phyloP scores from a whole-genome alignment of 1,284 basidiomycete genomes.

The Coniophora puteana region DNA sequence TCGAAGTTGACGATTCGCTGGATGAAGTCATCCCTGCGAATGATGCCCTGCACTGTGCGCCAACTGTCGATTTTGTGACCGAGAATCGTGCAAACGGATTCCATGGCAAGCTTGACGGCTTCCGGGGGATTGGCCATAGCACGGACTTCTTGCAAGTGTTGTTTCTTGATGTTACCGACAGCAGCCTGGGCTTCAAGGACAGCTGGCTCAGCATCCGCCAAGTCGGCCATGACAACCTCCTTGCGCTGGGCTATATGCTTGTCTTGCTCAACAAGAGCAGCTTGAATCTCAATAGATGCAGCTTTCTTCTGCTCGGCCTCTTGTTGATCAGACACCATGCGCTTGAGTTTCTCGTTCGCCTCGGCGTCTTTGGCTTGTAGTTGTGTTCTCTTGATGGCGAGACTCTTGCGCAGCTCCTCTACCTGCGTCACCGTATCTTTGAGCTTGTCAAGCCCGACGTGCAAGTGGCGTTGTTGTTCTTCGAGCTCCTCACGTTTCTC shows the following conservation, averaged over 20 bases:
- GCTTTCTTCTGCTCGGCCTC: conserved; percentile 98
- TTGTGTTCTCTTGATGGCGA: conserved; percentile 92
- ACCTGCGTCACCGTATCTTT: conserved; percentile 95
- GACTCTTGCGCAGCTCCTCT: conserved; percentile 92
- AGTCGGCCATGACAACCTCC: conserved; percentile 89
- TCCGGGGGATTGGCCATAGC: conserved; percentile 99
- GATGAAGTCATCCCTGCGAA: conserved; percentile 98
- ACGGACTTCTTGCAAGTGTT: conserved; percentile 96
- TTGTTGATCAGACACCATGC: conserved; percentile 98
- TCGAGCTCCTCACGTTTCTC: conserved; percentile 99
- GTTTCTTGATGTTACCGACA: conserved; percentile 96
- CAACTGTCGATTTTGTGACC: conserved; percentile 97
- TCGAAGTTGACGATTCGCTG: conserved; percentile 97
- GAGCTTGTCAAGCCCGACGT: conserved; percentile 97
- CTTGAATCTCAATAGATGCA: conserved; percentile 95
- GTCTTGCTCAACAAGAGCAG: conserved; percentile 90
- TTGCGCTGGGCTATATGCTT: conserved; percentile 85
- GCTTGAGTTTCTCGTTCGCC: conserved; percentile 95
- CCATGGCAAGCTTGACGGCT: conserved; percentile 97
- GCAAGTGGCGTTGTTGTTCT: conserved; percentile 97
- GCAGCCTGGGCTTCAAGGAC: conserved; percentile 93
- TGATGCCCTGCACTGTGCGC: conserved; percentile 95
- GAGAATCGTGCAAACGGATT: conserved; percentile 97
- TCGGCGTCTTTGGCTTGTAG: conserved; percentile 91
- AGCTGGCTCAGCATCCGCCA: conserved; percentile 97